These are phyloP conservation scores for Salmacisia buchloeana DNA, from an alignment of 1,284 basidiomycete genomes.

Conservation along the genomic window DNA sequence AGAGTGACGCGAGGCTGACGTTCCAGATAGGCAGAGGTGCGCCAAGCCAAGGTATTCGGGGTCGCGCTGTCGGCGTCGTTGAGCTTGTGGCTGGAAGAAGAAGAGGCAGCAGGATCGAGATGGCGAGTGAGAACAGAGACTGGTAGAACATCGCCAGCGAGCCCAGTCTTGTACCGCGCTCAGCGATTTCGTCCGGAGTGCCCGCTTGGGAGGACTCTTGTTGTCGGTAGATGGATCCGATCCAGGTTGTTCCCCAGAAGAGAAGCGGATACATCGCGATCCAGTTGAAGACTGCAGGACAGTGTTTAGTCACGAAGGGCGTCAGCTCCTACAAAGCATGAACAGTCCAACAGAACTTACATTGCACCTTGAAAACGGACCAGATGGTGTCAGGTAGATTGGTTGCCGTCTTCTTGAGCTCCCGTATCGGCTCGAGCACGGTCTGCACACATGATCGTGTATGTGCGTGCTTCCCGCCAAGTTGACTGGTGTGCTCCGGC, in stretches of 20 bases:
- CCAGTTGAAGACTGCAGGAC: conserved; percentile 9
- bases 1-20: conserved; percentile 26
- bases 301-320: too few relatives aligned
- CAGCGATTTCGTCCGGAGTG: neutral
- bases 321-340: too few relatives aligned
- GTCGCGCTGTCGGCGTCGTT: neutral
- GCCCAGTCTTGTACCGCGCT: conserved; percentile 4
- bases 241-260: neutral
- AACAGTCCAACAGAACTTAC: neutral
- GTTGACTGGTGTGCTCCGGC: neutral
- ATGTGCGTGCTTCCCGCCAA: neutral
- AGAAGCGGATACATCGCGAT: neutral
- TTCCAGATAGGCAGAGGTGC: neutral
- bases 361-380: conserved; percentile 3
- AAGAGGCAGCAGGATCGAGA: conserved; percentile 1
- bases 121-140: neutral
- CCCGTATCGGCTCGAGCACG: neutral
- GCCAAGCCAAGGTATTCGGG: neutral
- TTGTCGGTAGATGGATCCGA: neutral
- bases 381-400: neutral
- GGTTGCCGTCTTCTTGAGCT: neutral
- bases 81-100: neutral
- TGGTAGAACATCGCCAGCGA: conserved; percentile 9
- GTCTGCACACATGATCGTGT: neutral
- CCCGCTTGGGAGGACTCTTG: neutral